Percentiles rank a stretch among this genome's conserved stretches.
phyloP scores from a whole-genome alignment of 129 eudicot species.

The Kitagawia praeruptora region DNA sequence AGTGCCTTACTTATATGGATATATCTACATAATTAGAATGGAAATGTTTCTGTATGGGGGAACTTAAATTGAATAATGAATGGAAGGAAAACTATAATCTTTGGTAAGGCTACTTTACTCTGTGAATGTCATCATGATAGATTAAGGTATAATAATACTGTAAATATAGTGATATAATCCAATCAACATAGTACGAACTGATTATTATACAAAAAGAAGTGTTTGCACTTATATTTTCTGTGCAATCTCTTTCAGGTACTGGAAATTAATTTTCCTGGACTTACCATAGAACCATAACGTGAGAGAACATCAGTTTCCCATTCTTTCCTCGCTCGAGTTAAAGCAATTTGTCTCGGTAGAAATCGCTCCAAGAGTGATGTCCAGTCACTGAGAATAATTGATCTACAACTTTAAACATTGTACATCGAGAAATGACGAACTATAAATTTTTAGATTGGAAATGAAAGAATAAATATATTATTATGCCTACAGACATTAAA shows the following conservation, averaged over 20 bases:
- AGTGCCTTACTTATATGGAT: not conserved
- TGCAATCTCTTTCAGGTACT: not conserved
- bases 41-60: not conserved
- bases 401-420: not conserved
- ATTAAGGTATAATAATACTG: not conserved
- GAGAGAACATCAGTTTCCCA: constrained; percentile 84
- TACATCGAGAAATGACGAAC: not conserved
- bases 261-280: not conserved
- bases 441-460: not conserved
- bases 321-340: constrained; percentile 88
- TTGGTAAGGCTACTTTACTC: not conserved
- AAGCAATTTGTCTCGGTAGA: constrained; percentile 87
- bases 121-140: not conserved
- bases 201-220: not conserved
- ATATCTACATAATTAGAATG: not conserved
- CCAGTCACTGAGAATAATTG: constrained; percentile 59
- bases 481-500: not conserved
- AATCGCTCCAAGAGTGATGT: constrained; percentile 80
- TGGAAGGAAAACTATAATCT: not conserved
- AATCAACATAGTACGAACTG: not conserved
- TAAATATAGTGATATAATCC: not conserved
- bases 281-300: constrained; percentile 83
- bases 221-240: not conserved
- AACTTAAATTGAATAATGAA: not conserved
- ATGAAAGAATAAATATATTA: not conserved